phyloP scores from a whole-genome alignment of 345 rosid species.

The Euclidium syriacum region DNA sequence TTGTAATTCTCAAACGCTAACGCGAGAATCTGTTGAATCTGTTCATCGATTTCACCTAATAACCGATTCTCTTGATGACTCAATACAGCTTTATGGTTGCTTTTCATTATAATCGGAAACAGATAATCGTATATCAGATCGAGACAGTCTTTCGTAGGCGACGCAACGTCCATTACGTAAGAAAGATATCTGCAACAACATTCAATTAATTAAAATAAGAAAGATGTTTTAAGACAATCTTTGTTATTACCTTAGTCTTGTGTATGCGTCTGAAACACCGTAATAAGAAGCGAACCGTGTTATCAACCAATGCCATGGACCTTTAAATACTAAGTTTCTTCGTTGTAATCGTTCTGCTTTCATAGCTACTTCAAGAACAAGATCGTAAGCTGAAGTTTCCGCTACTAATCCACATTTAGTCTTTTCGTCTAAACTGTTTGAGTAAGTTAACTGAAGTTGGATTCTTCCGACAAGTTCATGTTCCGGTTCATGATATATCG shows the following conservation, averaged over 20 bases:
- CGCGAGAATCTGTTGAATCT: constrained; percentile 71
- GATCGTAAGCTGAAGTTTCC: constrained; percentile 95
- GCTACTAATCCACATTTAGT: constrained; percentile 89
- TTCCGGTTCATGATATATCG: constrained; percentile 85
- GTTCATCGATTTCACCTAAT: constrained; percentile 81
- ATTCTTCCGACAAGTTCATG: constrained; percentile 87
- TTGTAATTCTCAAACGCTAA: constrained; percentile 82
- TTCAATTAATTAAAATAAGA: not conserved
- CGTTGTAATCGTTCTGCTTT: constrained; percentile 73
- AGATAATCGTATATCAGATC: constrained; percentile 63
- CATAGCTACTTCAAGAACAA: constrained; percentile 89
- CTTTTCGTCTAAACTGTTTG: constrained; percentile 71
- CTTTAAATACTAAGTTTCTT: constrained; percentile 67
- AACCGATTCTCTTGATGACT: constrained; percentile 99
- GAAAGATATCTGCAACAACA: constrained; percentile 68
- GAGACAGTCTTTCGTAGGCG: constrained; percentile 92
- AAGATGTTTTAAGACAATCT: not conserved
- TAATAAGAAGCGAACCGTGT: constrained; percentile 78
- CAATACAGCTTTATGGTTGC: constrained; percentile 52
- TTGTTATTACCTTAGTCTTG: constrained; percentile 62
- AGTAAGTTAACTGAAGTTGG: constrained; percentile 63
- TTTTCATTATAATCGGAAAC: constrained; percentile 65
- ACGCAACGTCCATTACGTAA: constrained; percentile 93
- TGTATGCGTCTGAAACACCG: constrained; percentile 85
- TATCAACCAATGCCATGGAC: constrained; percentile 91